A percentile compares a stretch with the other conserved stretches of the same genome.
phyloP scores from a whole-genome alignment of 805 yeast species.

The Yarrowia sp. region DNA sequence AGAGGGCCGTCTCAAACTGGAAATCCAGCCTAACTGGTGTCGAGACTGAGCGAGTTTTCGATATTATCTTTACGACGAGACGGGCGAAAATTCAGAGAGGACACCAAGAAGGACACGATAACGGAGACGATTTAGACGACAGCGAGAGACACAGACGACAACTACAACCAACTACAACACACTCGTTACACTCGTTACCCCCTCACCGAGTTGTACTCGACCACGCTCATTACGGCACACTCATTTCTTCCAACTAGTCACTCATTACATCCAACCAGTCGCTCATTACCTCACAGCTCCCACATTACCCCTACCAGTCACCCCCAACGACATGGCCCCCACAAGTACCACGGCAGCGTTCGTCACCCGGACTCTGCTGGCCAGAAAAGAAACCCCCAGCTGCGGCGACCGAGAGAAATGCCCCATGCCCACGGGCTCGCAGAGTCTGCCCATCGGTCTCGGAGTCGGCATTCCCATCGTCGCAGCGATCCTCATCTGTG shows the following conservation, averaged over 20 bases:
- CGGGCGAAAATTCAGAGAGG: too few species aligned
- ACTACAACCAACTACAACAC: too few species aligned
- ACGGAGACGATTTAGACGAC: neutral
- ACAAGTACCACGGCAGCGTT: neutral
- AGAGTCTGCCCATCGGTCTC: slow-evolving; percentile 47
- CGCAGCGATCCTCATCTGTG: slow-evolving; percentile 47
- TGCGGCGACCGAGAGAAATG: slow-evolving; percentile 42
- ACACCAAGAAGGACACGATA: neutral
- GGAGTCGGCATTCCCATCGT: slow-evolving; percentile 54
- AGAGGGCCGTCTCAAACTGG: neutral
- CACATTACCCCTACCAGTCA: neutral
- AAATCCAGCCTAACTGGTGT: neutral
- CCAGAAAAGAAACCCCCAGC: slow-evolving; percentile 21
- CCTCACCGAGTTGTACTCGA: too few species aligned
- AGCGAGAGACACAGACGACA: neutral
- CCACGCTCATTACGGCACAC: too few species aligned
- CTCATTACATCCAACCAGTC: neutral
- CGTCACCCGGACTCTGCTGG: slow-evolving; percentile 15
- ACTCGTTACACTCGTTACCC: too few species aligned
- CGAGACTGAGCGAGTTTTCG: too few species aligned
- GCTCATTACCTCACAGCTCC: neutral
- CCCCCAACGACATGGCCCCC: neutral
- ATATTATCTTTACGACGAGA: too few species aligned
- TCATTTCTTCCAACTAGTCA: neutral
- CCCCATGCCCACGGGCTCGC: slow-evolving; percentile 42